phyloP scores from a whole-genome alignment of 805 yeast species.

The Teunomyces lycoperdinae region DNA sequence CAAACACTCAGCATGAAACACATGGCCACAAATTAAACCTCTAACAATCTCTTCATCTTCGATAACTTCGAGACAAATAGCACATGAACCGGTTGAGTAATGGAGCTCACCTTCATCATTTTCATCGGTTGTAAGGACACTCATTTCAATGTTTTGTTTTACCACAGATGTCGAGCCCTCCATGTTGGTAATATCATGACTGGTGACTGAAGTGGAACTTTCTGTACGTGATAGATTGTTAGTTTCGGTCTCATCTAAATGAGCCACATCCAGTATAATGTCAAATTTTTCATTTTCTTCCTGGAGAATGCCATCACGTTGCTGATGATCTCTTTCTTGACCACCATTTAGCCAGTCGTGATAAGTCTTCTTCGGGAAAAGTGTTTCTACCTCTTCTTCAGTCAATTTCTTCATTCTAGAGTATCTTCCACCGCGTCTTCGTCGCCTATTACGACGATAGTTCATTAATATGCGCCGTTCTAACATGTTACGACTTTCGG shows the following conservation, averaged over 20 bases:
- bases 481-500: slow-evolving; percentile 14
- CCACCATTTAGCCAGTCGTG: slow-evolving; percentile 63
- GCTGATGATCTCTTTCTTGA: slow-evolving; percentile 46
- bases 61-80: slow-evolving; percentile 69
- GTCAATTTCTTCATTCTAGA: slow-evolving; percentile 51
- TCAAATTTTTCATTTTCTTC: slow-evolving; percentile 24
- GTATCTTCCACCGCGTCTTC: slow-evolving; percentile 39
- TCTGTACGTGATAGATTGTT: neutral
- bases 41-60: slow-evolving; percentile 64
- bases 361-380: slow-evolving; percentile 59
- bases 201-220: neutral
- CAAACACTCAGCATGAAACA: slow-evolving; percentile 74
- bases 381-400: slow-evolving; percentile 54
- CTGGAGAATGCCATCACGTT: slow-evolving; percentile 44
- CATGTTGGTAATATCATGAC: neutral
- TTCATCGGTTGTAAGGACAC: slow-evolving; percentile 2
- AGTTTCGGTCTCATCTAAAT: neutral
- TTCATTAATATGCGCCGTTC: neutral
- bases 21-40: slow-evolving; percentile 79
- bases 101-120: slow-evolving; percentile 32
- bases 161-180: neutral
- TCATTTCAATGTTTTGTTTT: neutral
- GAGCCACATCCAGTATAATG: neutral
- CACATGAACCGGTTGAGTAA: slow-evolving; percentile 69
- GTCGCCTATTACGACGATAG: slow-evolving; percentile 27